Evolutionary conservation across 805 yeast genomes (phyloP), one percentile per base, ranked within the genome.

Genomic region (Myxozyma mucilagina): DNA sequence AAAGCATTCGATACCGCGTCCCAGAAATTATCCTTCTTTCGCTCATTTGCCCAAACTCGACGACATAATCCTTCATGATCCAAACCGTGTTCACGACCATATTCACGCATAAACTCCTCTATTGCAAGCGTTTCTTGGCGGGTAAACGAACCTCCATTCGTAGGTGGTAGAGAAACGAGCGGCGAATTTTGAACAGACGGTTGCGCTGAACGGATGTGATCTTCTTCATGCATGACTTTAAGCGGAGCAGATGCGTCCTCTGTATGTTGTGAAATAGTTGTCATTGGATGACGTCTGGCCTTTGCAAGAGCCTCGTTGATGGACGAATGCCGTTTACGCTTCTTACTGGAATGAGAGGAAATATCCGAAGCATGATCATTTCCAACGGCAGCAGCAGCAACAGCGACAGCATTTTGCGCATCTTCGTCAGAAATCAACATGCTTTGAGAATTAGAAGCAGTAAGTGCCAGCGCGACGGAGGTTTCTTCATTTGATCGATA

Each of bases 1-100:
- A 92, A 75, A 1, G 90, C 94, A 53, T 82, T 82, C 48, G 91
- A 87, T 24, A 93, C 77, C 24, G 83, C 78, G 64, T 89, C 96
- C 98, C 98, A 92, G 70, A 92, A 90, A 66, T 83, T 86, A 74
- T 93, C 97, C 75, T 89, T 90, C 65, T 84, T 85, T 34, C 97
- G 81, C 64, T 87, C 92, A 66, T 85, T 84, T 6, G 90, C 78
- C 98, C 98, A 92, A 20, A 92, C 89, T 49, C 97, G 79, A 67
- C 85, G 85, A 73, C 97, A 88, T 6, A 92, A 82, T 58, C 87
- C 87, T 48, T 82, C 82, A 56, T 90, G 78, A 8, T 85, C 80
- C 73, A 89, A 76, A 35, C 80, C 80, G 69, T 87, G 80, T 64
- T 87, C 80, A 11, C 76, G 79, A 67, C 89, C 84, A 71, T 89